These are phyloP conservation scores for bread wheat (Triticum aestivum) DNA, from an alignment of 176 grass and related monocot genomes.

Conservation along the genomic window DNA sequence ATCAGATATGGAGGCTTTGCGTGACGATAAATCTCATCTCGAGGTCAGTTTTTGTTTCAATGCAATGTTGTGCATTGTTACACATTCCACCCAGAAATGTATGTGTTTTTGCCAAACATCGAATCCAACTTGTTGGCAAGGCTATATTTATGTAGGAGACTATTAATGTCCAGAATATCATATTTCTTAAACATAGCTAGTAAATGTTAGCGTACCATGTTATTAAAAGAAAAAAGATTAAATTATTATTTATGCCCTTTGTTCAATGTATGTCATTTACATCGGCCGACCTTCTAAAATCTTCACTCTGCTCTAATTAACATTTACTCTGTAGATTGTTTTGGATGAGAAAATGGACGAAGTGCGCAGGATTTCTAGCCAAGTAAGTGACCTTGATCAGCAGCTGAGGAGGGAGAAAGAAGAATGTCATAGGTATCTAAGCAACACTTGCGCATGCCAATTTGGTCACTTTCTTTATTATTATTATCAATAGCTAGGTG, in stretches of 20 bases:
- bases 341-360: slow-evolving; percentile 76
- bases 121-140: not conserved
- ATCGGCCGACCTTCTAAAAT: slow-evolving; percentile 6
- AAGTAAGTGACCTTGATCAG: slow-evolving; percentile 71
- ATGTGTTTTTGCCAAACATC: not conserved
- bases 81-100: not conserved
- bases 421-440: slow-evolving; percentile 71
- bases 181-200: not conserved
- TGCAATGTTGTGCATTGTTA: not conserved
- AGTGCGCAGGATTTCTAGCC: slow-evolving; percentile 62
- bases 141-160: not conserved
- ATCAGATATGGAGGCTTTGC: slow-evolving; percentile 54
- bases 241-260: not conserved
- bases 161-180: not conserved
- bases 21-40: slow-evolving; percentile 66
- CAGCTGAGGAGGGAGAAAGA: slow-evolving; percentile 71
- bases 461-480: slow-evolving; percentile 5
- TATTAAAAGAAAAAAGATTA: not conserved
- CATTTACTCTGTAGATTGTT: slow-evolving; percentile 45
- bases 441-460: not conserved
- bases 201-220: not conserved
- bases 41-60: slow-evolving; percentile 54
- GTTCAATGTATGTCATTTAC: not conserved
- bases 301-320: slow-evolving; percentile 12
- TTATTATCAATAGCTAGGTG: slow-evolving; percentile 2